phyloP scores from a whole-genome alignment of 2,329 filamentous ascomycete genomes.

The Aspergillus ochraceoroseus region DNA sequence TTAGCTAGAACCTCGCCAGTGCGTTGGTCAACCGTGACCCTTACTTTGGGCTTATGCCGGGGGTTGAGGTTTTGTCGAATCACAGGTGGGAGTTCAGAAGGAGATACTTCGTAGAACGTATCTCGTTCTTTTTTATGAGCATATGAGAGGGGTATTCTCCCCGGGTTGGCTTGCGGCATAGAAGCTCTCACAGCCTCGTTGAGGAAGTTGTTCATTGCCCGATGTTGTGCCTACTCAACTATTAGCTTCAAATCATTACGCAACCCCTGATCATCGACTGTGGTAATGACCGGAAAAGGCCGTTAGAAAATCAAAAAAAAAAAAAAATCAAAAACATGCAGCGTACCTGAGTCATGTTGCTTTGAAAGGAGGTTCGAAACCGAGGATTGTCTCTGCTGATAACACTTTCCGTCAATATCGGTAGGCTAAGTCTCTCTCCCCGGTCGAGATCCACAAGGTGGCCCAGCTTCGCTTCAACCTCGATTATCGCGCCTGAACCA shows the following conservation, averaged over 20 bases:
- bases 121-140: conserved; percentile 78
- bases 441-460: conserved; percentile 70
- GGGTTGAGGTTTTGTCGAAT: conserved; percentile 58
- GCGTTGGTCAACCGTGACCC: conserved; percentile 72
- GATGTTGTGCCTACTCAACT: conserved; percentile 64
- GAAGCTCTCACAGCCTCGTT: conserved; percentile 61
- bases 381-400: conserved; percentile 53
- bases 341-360: conserved; percentile 81
- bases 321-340: not conserved
- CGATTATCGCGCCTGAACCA: conserved; percentile 66
- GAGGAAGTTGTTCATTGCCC: conserved; percentile 74
- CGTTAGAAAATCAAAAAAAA: no score
- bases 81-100: conserved; percentile 58
- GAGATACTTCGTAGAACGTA: conserved; percentile 71
- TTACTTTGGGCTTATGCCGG: conserved; percentile 59
- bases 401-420: conserved; percentile 66
- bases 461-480: conserved; percentile 92
- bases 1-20: conserved; percentile 66
- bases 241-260: conserved; percentile 17
- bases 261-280: not conserved
- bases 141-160: conserved; percentile 58
- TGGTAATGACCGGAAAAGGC: no score
- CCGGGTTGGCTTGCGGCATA: conserved; percentile 38
- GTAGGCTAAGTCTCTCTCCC: conserved; percentile 62
- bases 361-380: conserved; percentile 65